Evolutionary conservation across 495 filamentous ascomycete species (phyloP).

Genomic region (Lophiotrema nucula): DNA sequence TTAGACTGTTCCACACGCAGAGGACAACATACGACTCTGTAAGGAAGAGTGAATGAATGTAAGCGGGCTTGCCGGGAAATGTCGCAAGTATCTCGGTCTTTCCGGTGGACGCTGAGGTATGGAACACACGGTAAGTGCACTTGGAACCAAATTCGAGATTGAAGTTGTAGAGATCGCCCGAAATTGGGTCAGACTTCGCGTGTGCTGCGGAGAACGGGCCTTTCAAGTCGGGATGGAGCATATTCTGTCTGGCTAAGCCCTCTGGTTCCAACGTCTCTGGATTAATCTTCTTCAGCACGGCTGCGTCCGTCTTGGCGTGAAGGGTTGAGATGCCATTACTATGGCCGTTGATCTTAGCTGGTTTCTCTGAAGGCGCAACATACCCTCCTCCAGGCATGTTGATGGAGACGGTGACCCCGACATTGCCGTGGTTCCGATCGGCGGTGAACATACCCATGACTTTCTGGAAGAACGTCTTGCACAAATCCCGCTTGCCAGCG

Average conservation of each 20-base stretch:
- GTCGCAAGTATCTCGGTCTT: constrained; percentile 69
- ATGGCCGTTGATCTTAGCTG: constrained; percentile 9
- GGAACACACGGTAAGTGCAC: constrained; percentile 65
- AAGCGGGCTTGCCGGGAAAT: constrained; percentile 57
- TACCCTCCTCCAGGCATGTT: constrained; percentile 53
- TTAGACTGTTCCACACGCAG: constrained; percentile 61
- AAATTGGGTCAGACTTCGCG: constrained; percentile 65
- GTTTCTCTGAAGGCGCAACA: constrained; percentile 4
- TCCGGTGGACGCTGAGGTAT: constrained; percentile 57
- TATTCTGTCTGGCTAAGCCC: constrained; percentile 53
- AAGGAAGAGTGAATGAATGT: constrained; percentile 73
- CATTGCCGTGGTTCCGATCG: constrained; percentile 41
- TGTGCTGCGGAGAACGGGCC: constrained; percentile 66
- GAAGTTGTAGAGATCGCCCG: constrained; percentile 76
- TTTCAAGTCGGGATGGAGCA: constrained; percentile 63
- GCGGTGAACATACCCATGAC: constrained; percentile 54
- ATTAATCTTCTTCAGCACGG: constrained; percentile 58
- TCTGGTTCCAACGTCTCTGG: constrained; percentile 70
- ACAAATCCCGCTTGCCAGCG: constrained; percentile 65
- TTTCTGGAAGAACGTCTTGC: constrained; percentile 65
- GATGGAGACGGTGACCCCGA: constrained; percentile 60
- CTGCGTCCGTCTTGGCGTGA: constrained; percentile 61
- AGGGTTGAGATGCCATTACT: constrained; percentile 47
- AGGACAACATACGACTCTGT: constrained; percentile 65
- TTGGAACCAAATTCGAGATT: constrained; percentile 56